Base-by-base conservation (phyloP, 2,329 filamentous ascomycete species). In the Phaeomoniella chlamydospora region DNA sequence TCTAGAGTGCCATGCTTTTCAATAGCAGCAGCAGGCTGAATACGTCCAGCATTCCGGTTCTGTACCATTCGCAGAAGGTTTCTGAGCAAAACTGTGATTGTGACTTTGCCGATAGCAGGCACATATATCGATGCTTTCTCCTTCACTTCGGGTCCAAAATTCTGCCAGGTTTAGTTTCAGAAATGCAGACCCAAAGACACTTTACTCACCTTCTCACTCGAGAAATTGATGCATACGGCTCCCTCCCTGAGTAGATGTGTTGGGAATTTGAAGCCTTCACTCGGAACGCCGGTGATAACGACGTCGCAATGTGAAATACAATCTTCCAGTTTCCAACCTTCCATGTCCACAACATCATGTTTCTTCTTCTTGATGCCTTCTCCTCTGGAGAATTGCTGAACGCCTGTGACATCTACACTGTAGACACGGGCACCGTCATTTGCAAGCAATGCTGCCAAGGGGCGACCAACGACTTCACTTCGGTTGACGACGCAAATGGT, bases 211-310 rank as follows among this genome's bases (percentile, higher is more conserved):
- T 87, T 84, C 59, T 82, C 85, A 35, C 84, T 94, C 5, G 86
- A 92, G 57, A 98, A 96, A 62, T 98, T 98, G 64, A 98, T 87
- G 68, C 90, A 98, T n/a, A 94, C 84, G 18, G 84, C 87, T 33
- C 90, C 90, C 38, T 94, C 83, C 33, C 85, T 74, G 49, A 98
- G 68, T 42, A 90, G 65, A 35, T 83, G 73, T 3, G 79, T 80
- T 4, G 87, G 83, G 16, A 98, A 81, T 66, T 96, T 94, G 71
- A 80, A 98, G 41, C 69, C 73, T 43, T 94, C 81, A 15, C 77
- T 74, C 0, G 90, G 90, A 2, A 98, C 90, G 45, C 90, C 90
- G 37, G 82, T 82, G 49, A 98, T 92, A 42, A 98, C 80, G 13
- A 96, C 88, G 56, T 98, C 90, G 53, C 86, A 94, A 41, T 88